Evolutionary conservation across 352 stramenopile species (phyloP).

Genomic region (Pythium sp.): DNA sequence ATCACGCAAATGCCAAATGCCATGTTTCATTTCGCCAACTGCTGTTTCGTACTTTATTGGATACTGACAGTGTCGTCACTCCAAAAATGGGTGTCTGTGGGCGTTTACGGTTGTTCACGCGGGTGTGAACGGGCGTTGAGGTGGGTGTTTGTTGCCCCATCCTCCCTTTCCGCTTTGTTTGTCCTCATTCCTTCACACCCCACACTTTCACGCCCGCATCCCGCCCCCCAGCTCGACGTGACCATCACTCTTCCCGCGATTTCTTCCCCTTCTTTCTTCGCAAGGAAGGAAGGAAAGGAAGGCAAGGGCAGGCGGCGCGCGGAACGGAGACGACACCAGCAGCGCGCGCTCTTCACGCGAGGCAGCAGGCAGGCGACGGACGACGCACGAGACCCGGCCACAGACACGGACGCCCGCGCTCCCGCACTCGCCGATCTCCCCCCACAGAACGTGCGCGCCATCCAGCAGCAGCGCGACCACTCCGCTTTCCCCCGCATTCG

Average conservation of each 20-base stretch:
- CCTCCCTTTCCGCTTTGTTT: not conserved
- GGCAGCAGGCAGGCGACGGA: not conserved
- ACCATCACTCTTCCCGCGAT: constrained; percentile 32
- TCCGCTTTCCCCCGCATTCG: constrained; percentile 2
- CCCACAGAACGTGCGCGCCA: not conserved
- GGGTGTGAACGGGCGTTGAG: not conserved
- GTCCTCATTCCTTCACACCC: not conserved
- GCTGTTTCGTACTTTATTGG: constrained; percentile 1
- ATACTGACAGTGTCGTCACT: not conserved
- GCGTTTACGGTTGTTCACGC: not conserved
- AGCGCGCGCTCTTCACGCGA: constrained; percentile 6
- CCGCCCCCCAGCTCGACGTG: constrained; percentile 10
- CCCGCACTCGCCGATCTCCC: not conserved
- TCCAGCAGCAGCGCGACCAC: not conserved
- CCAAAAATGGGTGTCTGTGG: not conserved
- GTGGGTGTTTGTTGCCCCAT: not conserved
- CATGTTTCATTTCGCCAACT: no score
- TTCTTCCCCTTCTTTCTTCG: constrained; percentile 13
- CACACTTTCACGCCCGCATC: constrained; percentile 10
- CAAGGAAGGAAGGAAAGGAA: constrained; percentile 2
- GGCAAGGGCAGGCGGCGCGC: not conserved
- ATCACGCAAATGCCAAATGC: no score
- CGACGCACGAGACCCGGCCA: no score
- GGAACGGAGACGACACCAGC: not conserved
- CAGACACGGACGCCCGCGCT: not conserved